These are phyloP conservation scores for Groenewaldozyma salmanticensis DNA, from an alignment of 805 yeast species.

Conservation along the genomic window DNA sequence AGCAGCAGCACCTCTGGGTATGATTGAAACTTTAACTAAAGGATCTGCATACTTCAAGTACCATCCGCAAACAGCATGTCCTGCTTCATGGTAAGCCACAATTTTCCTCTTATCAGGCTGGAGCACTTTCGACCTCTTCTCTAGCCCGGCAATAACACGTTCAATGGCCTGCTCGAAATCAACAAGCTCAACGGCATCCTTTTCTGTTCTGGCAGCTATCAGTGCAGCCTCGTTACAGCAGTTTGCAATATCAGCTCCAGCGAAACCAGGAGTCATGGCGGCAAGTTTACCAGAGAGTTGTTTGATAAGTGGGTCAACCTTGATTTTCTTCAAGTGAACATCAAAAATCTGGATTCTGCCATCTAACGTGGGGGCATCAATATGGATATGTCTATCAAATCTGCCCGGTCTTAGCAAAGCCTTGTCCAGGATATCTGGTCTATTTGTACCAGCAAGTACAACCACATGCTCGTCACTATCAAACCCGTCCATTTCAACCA, in stretches of 20 bases:
- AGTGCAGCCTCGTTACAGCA: slow-evolving; percentile 92
- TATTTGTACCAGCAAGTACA: slow-evolving; percentile 89
- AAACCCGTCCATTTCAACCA: slow-evolving; percentile 96
- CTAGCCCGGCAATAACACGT: slow-evolving; percentile 90
- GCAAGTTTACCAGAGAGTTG: slow-evolving; percentile 71
- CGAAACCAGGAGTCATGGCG: slow-evolving; percentile 88
- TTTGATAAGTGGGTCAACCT: slow-evolving; percentile 29
- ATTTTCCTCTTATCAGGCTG: slow-evolving; percentile 72
- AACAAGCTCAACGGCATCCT: slow-evolving; percentile 46
- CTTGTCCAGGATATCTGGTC: slow-evolving; percentile 83
- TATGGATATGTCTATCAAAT: slow-evolving; percentile 80
- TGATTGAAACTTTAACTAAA: slow-evolving; percentile 80
- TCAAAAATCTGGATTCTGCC: slow-evolving; percentile 81
- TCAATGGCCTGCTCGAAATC: slow-evolving; percentile 93
- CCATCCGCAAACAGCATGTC: slow-evolving; percentile 97
- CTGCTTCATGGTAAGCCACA: slow-evolving; percentile 94
- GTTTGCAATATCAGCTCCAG: slow-evolving; percentile 95
- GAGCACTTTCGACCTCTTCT: slow-evolving; percentile 69
- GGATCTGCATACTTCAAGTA: slow-evolving; percentile 82
- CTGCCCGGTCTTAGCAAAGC: slow-evolving; percentile 92
- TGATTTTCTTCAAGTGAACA: slow-evolving; percentile 64
- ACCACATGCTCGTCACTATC: slow-evolving; percentile 82
- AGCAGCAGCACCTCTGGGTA: slow-evolving; percentile 92
- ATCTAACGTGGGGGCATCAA: slow-evolving; percentile 80
- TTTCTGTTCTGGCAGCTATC: slow-evolving; percentile 76